Evolutionary conservation across 352 stramenopile species (phyloP).

Genomic region (Peronosclerospora sorghi): DNA sequence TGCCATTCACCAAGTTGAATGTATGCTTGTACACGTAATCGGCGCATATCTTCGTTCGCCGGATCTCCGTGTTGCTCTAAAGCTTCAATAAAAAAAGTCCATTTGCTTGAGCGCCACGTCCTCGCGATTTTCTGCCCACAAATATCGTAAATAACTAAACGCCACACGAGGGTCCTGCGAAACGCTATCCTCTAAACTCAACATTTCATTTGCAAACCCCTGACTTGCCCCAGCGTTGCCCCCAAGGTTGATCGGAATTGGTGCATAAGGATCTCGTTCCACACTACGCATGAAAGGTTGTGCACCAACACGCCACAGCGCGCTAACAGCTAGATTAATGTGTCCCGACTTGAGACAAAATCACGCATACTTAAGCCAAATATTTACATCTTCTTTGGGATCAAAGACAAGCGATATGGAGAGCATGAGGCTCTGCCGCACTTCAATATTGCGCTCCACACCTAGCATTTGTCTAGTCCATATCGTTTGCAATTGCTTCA

Average conservation of each 20-base stretch:
- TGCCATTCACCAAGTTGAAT: no score
- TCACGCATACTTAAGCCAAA: conserved; percentile 89
- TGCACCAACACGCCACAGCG: conserved; percentile 76
- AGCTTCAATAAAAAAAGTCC: no score
- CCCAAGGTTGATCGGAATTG: no score
- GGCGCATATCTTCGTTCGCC: no score
- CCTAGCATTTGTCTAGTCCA: conserved; percentile 87
- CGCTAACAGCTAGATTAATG: no score
- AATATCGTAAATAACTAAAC: no score
- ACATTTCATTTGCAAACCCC: conserved; percentile 40
- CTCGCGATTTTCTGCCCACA: conserved; percentile 77
- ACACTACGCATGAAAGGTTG: conserved; percentile 74
- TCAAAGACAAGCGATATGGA: conserved; percentile 84
- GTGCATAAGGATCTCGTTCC: conserved; percentile 46
- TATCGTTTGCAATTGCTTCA: conserved; percentile 69
- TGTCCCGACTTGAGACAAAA: conserved; percentile 86
- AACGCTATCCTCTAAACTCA: conserved; percentile 59
- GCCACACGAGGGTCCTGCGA: no score
- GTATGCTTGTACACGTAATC: no score
- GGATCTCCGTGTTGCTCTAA: no score
- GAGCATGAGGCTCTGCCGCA: conserved; percentile 91
- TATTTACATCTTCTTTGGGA: conserved; percentile 80
- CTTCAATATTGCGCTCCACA: no score
- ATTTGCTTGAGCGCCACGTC: conserved; percentile 77
- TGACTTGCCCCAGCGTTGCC: no score